phyloP scores from a whole-genome alignment of 148 eudicot species.

The Rhododendron molle region DNA sequence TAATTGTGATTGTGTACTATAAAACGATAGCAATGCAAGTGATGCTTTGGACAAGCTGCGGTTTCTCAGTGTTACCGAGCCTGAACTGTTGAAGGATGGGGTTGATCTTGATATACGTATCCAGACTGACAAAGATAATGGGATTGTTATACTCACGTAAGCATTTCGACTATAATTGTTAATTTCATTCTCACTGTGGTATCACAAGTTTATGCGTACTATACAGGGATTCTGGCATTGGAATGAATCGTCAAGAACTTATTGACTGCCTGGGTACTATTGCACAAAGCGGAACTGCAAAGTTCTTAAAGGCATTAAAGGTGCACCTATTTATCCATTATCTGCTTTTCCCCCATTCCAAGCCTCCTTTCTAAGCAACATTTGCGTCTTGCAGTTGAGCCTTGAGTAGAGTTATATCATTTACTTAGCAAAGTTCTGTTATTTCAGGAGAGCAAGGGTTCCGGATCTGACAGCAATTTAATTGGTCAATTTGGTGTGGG shows the following conservation, averaged over 20 bases:
- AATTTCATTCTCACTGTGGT: neutral
- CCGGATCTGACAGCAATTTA: constrained; percentile 81
- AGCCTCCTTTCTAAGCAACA: neutral
- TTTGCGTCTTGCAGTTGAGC: neutral
- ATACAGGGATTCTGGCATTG: constrained; percentile 91
- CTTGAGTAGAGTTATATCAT: neutral
- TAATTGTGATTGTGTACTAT: neutral
- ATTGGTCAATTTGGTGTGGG: constrained; percentile 99
- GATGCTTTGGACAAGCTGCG: constrained; percentile 98
- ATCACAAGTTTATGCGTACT: neutral
- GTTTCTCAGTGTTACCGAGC: constrained; percentile 85
- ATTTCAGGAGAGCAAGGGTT: constrained; percentile 89
- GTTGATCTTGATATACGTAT: constrained; percentile 87
- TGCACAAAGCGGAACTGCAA: constrained; percentile 99
- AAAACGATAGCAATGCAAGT: constrained; percentile 78
- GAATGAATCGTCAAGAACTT: constrained; percentile 92
- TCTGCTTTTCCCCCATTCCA: neutral
- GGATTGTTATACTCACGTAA: constrained; percentile 85
- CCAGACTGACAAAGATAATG: constrained; percentile 78
- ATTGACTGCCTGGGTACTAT: constrained; percentile 96
- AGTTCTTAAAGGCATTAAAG: constrained; percentile 87
- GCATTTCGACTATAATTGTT: constrained; percentile 8
- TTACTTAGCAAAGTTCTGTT: constrained; percentile 3
- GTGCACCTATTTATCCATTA: constrained; percentile 22
- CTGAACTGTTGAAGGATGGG: constrained; percentile 56